phyloP scores from a whole-genome alignment of 768 basidiomycete genomes.

The Suillus discolor region DNA sequence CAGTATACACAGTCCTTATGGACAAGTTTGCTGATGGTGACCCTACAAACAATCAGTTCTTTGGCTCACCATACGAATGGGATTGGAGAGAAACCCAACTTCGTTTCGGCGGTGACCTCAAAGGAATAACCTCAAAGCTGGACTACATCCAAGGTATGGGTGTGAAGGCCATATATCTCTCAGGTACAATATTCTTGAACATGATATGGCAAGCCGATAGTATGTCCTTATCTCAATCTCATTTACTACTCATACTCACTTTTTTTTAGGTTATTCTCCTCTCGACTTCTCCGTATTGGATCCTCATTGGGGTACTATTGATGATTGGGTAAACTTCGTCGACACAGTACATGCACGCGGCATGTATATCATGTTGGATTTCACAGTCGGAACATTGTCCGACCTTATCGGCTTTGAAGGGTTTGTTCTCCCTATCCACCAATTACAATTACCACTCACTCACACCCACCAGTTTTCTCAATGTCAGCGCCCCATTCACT shows the following conservation, averaged over 20 bases:
- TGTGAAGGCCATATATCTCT: conserved; percentile 80
- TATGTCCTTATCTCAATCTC: conserved; percentile 28
- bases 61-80: conserved; percentile 74
- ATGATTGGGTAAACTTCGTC: conserved; percentile 77
- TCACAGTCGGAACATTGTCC: conserved; percentile 91
- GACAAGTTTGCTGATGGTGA: conserved; percentile 97
- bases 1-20: conserved; percentile 79
- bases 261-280: conserved; percentile 74
- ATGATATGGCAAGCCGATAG: conserved; percentile 98
- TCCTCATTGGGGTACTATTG: conserved; percentile 87
- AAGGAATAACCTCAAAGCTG: conserved; percentile 70
- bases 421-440: conserved; percentile 43
- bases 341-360: conserved; percentile 76
- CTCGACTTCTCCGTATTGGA: conserved; percentile 89
- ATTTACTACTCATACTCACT: conserved; percentile 11
- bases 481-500: conserved; percentile 78
- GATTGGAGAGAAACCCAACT: conserved; percentile 90
- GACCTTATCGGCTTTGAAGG: conserved; percentile 86
- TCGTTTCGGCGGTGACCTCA: conserved; percentile 87
- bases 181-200: conserved; percentile 91
- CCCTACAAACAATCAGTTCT: conserved; percentile 90
- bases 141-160: conserved; percentile 95
- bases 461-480: conserved; percentile 54
- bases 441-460: conserved; percentile 9
- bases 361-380: conserved; percentile 94